phyloP scores from a whole-genome alignment of 495 filamentous ascomycete genomes.

The Durotheca rogersii region DNA sequence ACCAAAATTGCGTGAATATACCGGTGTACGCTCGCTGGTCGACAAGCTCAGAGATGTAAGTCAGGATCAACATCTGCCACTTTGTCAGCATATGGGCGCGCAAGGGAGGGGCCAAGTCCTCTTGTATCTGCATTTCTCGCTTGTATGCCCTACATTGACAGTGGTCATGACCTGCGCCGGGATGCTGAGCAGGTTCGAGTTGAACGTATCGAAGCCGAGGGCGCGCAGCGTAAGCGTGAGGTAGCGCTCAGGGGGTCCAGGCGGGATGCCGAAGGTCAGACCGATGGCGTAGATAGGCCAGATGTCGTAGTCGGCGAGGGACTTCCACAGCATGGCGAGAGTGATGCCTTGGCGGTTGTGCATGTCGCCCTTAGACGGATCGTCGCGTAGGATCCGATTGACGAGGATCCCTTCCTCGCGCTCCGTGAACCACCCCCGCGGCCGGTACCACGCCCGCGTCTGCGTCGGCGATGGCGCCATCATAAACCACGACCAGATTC shows the following conservation, averaged over 20 bases:
- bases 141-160: slow-evolving; percentile 35
- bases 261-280: slow-evolving; percentile 51
- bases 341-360: slow-evolving; percentile 58
- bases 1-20: slow-evolving; percentile 55
- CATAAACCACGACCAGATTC: slow-evolving; percentile 51
- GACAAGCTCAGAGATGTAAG: background rate
- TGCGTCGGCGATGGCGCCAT: slow-evolving; percentile 54
- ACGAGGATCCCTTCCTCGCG: slow-evolving; percentile 59
- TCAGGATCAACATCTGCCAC: background rate
- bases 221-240: slow-evolving; percentile 47
- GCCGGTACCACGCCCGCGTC: slow-evolving; percentile 54
- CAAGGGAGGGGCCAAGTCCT: too few species aligned
- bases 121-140: too few species aligned
- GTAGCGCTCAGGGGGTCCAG: slow-evolving; percentile 43
- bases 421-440: slow-evolving; percentile 61
- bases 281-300: slow-evolving; percentile 60
- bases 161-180: slow-evolving; percentile 47
- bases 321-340: slow-evolving; percentile 44
- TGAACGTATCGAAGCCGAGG: slow-evolving; percentile 52
- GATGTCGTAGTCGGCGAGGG: slow-evolving; percentile 53
- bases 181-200: slow-evolving; percentile 54
- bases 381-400: slow-evolving; percentile 62
- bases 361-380: slow-evolving; percentile 63
- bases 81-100: too few species aligned
- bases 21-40: slow-evolving; percentile 50